Evolutionary conservation across 2,329 filamentous ascomycete genomes (phyloP).

Genomic region (Phyllosticta citriasiana): DNA sequence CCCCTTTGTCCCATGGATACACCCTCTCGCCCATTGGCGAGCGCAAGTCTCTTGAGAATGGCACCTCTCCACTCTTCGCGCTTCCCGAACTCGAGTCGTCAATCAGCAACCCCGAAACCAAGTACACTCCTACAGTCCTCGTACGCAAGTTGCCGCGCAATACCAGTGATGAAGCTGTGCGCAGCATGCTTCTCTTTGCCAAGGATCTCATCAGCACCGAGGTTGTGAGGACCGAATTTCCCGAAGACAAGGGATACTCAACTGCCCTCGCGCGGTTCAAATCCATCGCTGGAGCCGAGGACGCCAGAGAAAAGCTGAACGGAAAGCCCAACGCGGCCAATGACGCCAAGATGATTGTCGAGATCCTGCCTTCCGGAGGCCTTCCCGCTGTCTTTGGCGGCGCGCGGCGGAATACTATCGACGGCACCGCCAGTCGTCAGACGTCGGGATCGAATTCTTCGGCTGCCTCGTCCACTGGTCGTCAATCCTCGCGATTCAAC

Average conservation of each 20-base stretch:
- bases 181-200: constrained; percentile 56
- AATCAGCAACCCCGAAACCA: constrained; percentile 13
- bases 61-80: constrained; percentile 24
- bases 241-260: constrained; percentile 47
- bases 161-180: constrained; percentile 48
- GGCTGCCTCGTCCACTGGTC: constrained; percentile 32
- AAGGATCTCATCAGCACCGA: constrained; percentile 52
- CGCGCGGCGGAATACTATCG: constrained; percentile 46
- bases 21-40: constrained; percentile 32
- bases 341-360: constrained; percentile 48
- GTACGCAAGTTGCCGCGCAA: constrained; percentile 51
- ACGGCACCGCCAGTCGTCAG: constrained; percentile 35
- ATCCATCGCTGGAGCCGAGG: constrained; percentile 46
- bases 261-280: constrained; percentile 51
- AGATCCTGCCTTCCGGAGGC: constrained; percentile 33
- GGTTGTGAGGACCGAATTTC: constrained; percentile 42
- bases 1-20: constrained; percentile 25
- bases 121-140: constrained; percentile 32
- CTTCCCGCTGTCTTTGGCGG: constrained; percentile 29
- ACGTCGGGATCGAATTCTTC: constrained; percentile 38
- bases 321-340: constrained; percentile 53
- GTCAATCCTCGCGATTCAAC: constrained; percentile 52
- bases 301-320: constrained; percentile 49
- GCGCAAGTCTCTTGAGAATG: constrained; percentile 29
- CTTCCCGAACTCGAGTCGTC: constrained; percentile 27